Percentiles rank a stretch among this genome's conserved stretches.
Evolutionary conservation across 2,329 filamentous ascomycete genomes (phyloP).

Genomic region (Pezicula neosporulosa): DNA sequence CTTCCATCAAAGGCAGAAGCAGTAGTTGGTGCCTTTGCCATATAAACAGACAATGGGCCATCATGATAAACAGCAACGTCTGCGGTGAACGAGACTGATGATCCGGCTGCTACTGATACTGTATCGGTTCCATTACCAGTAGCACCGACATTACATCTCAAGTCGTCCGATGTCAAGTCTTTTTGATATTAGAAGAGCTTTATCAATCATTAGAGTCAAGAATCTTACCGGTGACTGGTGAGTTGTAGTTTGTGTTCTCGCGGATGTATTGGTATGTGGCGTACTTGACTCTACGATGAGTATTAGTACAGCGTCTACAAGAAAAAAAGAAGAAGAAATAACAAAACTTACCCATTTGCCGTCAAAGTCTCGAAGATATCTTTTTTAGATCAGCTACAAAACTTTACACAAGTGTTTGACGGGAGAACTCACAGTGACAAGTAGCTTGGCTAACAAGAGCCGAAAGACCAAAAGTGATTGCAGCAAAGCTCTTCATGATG

Average conservation of each 20-base stretch:
- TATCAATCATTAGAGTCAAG: constrained; percentile 15
- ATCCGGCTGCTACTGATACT: constrained; percentile 30
- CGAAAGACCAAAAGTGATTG: constrained; percentile 8
- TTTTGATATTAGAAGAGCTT: neutral
- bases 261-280: constrained; percentile 47
- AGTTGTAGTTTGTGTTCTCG: constrained; percentile 40
- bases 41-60: constrained; percentile 30
- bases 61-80: constrained; percentile 35
- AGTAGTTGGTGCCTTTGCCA: constrained; percentile 30
- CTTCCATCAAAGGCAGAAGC: constrained; percentile 31
- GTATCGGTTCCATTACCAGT: constrained; percentile 14
- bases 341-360: constrained; percentile 3
- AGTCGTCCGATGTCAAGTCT: constrained; percentile 42
- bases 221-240: constrained; percentile 37
- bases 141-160: constrained; percentile 40
- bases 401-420: neutral
- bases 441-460: constrained; percentile 16
- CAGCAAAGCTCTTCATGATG: constrained; percentile 17
- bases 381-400: constrained; percentile 1
- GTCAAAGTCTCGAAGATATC: constrained; percentile 13
- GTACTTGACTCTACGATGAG: constrained; percentile 4
- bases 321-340: too few species aligned
- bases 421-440: constrained; percentile 14
- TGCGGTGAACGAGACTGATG: constrained; percentile 42
- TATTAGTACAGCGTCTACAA: too few species aligned